phyloP scores from a whole-genome alignment of 345 rosid genomes.

The Eutrema yunnanense region DNA sequence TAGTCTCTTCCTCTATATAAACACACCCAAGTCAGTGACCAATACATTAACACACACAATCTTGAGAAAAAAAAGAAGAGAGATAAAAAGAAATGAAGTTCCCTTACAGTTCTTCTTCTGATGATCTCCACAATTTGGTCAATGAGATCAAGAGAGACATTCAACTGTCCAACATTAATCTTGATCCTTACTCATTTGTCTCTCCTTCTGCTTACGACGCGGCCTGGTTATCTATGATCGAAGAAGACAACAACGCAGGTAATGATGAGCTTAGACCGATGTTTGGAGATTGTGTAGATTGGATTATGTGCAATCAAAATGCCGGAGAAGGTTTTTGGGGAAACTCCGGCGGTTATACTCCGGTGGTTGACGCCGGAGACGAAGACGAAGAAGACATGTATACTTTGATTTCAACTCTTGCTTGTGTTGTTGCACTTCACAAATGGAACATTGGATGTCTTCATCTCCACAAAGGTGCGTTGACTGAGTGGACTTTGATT shows the following conservation, averaged over 20 bases:
- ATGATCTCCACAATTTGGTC: constrained; percentile 22
- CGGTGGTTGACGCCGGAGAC: constrained; percentile 26
- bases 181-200: constrained; percentile 30
- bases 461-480: constrained; percentile 37
- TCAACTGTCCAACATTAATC: neutral
- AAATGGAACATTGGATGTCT: constrained; percentile 35
- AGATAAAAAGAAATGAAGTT: neutral
- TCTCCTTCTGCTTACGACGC: constrained; percentile 54
- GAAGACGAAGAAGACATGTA: neutral
- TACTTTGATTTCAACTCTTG: constrained; percentile 42
- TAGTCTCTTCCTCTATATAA: constrained; percentile 12
- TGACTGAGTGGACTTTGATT: neutral
- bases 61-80: neutral
- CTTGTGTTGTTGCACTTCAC: constrained; percentile 48
- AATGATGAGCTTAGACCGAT: constrained; percentile 33
- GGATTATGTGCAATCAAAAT: constrained; percentile 50
- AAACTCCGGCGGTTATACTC: constrained; percentile 23
- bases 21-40: neutral
- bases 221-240: constrained; percentile 60
- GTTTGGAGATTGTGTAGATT: constrained; percentile 50
- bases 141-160: constrained; percentile 31
- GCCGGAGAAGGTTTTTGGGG: constrained; percentile 50
- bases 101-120: neutral
- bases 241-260: constrained; percentile 19
- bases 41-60: neutral